Evolutionary conservation across 2,329 filamentous ascomycete genomes (phyloP), one percentile per base, ranked within the genome.

Genomic region (Colletotrichum caudatum): DNA sequence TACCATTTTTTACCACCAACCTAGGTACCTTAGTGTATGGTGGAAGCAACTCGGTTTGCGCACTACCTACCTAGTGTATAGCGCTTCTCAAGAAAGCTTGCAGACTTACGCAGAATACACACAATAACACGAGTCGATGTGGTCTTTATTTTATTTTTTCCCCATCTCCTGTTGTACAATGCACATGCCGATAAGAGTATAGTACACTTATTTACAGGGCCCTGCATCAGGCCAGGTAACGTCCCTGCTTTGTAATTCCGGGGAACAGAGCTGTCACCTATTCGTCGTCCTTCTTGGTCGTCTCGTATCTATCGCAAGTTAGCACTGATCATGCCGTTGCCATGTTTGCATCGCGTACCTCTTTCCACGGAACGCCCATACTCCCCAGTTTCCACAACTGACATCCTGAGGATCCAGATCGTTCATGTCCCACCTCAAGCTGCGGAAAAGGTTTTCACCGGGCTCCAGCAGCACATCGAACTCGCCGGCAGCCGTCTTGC

Each of bases 291-390:
- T 86, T 90, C 61, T 81, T 87, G 6, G 87, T 89, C 39, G 91
- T 87, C 82, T 93, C 91, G 75, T 93, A 89, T 78, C 87, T 89
- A 73, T 37, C 35, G 46, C 12, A 50, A 57, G 78, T 86, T 77
- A 85, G 82, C 70, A 18, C 11, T 18, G 2, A 12, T 53, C 37
- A 23, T 58, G 46, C 16, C n/a, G 35, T 14, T 48, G 37, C 8
- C 35, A 1, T n/a, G 7, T 7, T 23, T 33, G 33, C 44, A 14
- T 60, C 18, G 82, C 89, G 76, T 89, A 98, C 90, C 95, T 92
- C 90, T 99, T 99, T 76, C 96, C 96, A 83, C 96, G 90, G 85
- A 99, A 99, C 18, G 92, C 94, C 94, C 97, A 99, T 2, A 97
- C 86, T 14, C 96, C 96, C 94, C 94, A 99, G 82, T 99, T 99